phyloP scores from a whole-genome alignment of 2,329 filamentous ascomycete species.

The Escovopsis weberi region DNA sequence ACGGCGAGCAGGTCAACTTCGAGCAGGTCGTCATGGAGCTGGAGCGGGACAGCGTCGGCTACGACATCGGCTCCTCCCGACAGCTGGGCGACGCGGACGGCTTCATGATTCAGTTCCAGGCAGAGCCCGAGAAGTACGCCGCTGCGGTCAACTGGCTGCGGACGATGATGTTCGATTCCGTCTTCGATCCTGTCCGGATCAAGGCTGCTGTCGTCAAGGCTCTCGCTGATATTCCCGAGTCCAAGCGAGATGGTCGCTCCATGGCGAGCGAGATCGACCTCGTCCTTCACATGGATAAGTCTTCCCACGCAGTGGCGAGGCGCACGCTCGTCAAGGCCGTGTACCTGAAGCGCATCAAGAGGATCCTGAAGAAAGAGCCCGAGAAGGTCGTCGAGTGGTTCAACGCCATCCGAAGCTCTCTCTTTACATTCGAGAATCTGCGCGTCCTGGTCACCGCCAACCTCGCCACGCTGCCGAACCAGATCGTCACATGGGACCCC shows the following conservation, averaged over 20 bases:
- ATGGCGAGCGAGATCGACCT: slow-evolving; percentile 54
- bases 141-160: slow-evolving; percentile 72
- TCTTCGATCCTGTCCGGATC: slow-evolving; percentile 62
- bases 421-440: slow-evolving; percentile 77
- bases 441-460: slow-evolving; percentile 75
- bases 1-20: slow-evolving; percentile 68
- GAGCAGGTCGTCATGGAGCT: slow-evolving; percentile 85
- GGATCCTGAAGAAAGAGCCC: slow-evolving; percentile 63
- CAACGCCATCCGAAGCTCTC: slow-evolving; percentile 55
- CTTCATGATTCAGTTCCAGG: slow-evolving; percentile 65
- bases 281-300: slow-evolving; percentile 66
- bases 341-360: slow-evolving; percentile 75
- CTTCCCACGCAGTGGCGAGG: slow-evolving; percentile 63
- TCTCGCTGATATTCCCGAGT: slow-evolving; percentile 79
- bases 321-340: slow-evolving; percentile 74
- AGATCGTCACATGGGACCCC: slow-evolving; percentile 63
- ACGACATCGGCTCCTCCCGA: slow-evolving; percentile 54
- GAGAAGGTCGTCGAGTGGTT: slow-evolving; percentile 63
- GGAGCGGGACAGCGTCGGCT: slow-evolving; percentile 81
- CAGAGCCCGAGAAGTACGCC: slow-evolving; percentile 78
- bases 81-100: slow-evolving; percentile 68
- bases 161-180: slow-evolving; percentile 72
- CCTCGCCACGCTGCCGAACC: slow-evolving; percentile 55
- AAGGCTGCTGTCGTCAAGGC: slow-evolving; percentile 61
- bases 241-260: slow-evolving; percentile 68